Evolutionary conservation across 2,329 filamentous ascomycete species (phyloP).

Genomic region (Zymoseptoria brevis): DNA sequence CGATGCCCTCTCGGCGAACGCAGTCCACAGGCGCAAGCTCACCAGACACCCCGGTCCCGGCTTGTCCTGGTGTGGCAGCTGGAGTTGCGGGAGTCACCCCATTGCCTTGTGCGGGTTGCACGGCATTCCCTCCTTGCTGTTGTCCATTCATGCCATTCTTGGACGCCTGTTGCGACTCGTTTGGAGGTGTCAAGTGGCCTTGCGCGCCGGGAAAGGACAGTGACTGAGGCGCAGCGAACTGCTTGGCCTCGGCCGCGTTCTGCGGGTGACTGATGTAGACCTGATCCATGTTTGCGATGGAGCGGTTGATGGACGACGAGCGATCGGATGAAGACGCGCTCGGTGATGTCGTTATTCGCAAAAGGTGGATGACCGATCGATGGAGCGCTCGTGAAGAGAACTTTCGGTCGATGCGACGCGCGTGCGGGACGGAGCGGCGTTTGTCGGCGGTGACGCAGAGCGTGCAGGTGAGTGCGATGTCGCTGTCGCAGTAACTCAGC

Average conservation of each 20-base stretch:
- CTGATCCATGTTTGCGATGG: constrained; percentile 57
- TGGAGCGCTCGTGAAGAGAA: background rate
- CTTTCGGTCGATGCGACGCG: background rate
- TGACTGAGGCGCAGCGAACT: constrained; percentile 86
- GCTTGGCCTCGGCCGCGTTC: constrained; percentile 87
- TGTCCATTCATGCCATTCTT: constrained; percentile 43
- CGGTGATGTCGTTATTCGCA: background rate
- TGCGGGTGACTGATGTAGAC: constrained; percentile 76
- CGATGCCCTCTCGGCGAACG: constrained; percentile 55
- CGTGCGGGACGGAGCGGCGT: background rate
- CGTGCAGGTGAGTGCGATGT: background rate
- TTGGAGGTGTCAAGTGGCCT: constrained; percentile 74
- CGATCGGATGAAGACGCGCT: background rate
- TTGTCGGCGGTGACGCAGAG: background rate
- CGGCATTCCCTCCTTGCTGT: constrained; percentile 38
- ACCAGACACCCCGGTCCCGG: constrained; percentile 55
- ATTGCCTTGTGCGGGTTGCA: constrained; percentile 33
- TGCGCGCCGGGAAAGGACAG: constrained; percentile 76
- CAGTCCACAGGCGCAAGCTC: constrained; percentile 38
- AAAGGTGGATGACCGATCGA: background rate
- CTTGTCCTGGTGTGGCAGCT: constrained; percentile 80
- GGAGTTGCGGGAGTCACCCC: constrained; percentile 85
- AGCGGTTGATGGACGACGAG: background rate
- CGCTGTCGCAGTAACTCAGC: background rate
- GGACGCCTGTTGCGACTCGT: constrained; percentile 55